Percentiles rank a stretch among this genome's conserved stretches.
Conservation (phyloP, 169 alveolate species). For the Plasmodium falciparum region DNA sequence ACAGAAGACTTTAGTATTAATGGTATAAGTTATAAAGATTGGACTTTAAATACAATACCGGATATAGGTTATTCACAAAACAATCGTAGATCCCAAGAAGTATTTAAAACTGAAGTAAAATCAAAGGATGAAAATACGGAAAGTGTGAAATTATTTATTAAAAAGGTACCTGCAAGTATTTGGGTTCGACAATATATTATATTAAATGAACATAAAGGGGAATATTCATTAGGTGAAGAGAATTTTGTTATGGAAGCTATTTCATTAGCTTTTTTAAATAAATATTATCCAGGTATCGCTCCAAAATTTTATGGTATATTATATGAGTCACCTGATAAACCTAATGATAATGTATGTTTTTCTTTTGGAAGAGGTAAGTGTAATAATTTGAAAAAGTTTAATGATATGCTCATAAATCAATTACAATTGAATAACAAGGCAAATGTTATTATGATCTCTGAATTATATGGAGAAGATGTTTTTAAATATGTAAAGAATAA, state of each 20-base stretch:
- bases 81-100: conserved; percentile 80
- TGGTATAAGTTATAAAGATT: conserved; percentile 77
- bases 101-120: conserved; percentile 68
- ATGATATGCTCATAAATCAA: conserved; percentile 21
- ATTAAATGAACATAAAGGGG: conserved; percentile 83
- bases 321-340: conserved; percentile 64
- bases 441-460: conserved; percentile 80
- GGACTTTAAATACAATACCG: conserved; percentile 70
- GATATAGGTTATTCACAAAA: conserved; percentile 78
- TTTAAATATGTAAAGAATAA: conserved; percentile 76
- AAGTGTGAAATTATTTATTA: conserved; percentile 77
- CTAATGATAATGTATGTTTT: neutral
- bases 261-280: conserved; percentile 81
- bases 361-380: conserved; percentile 2
- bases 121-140: conserved; percentile 29
- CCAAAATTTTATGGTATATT: conserved; percentile 82
- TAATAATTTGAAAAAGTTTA: conserved; percentile 51
- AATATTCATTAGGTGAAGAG: conserved; percentile 86
- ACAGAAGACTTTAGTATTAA: conserved; percentile 57
- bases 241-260: conserved; percentile 89
- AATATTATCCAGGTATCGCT: conserved; percentile 77
- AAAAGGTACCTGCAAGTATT: conserved; percentile 81
- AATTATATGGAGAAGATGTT: conserved; percentile 80
- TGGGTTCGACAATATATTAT: conserved; percentile 85
- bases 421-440: conserved; percentile 71